A percentile compares a stretch with the other conserved stretches of the same genome.
These are phyloP conservation scores for Debaryomyces psychrophilus DNA, from an alignment of 1,139 yeast species.

Conservation along the genomic window DNA sequence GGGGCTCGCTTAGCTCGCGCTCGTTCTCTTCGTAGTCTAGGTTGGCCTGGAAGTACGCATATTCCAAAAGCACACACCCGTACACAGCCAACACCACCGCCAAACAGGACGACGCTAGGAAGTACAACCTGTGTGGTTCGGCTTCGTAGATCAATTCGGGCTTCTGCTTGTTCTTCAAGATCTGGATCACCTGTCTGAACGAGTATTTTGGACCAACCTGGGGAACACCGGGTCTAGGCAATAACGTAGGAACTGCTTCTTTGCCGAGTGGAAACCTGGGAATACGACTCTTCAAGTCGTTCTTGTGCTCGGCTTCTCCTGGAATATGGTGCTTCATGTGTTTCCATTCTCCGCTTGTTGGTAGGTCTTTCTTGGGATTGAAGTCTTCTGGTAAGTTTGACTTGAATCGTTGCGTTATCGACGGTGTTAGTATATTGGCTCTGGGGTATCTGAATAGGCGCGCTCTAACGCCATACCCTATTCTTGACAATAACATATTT, in stretches of 20 bases:
- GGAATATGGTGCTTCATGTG: constrained; percentile 57
- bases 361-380: constrained; percentile 32
- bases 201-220: constrained; percentile 59
- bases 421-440: background rate
- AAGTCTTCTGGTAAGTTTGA: constrained; percentile 33
- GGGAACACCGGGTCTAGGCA: constrained; percentile 78
- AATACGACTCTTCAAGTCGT: constrained; percentile 50
- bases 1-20: constrained; percentile 38
- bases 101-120: constrained; percentile 67
- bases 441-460: background rate
- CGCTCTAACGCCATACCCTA: constrained; percentile 4
- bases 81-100: constrained; percentile 71
- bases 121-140: constrained; percentile 79
- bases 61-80: constrained; percentile 62
- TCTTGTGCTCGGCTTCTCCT: constrained; percentile 57
- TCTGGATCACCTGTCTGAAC: constrained; percentile 64
- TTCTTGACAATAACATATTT: constrained; percentile 4
- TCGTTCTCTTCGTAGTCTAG: constrained; percentile 63
- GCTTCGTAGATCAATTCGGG: constrained; percentile 84
- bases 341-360: constrained; percentile 48
- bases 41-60: constrained; percentile 59
- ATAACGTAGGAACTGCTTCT: constrained; percentile 66
- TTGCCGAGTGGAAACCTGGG: constrained; percentile 70
- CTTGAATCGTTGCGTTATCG: constrained; percentile 20
- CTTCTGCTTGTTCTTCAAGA: constrained; percentile 55